Conservation (phyloP, 345 rosid genomes). For the Citrus reticulata region DNA sequence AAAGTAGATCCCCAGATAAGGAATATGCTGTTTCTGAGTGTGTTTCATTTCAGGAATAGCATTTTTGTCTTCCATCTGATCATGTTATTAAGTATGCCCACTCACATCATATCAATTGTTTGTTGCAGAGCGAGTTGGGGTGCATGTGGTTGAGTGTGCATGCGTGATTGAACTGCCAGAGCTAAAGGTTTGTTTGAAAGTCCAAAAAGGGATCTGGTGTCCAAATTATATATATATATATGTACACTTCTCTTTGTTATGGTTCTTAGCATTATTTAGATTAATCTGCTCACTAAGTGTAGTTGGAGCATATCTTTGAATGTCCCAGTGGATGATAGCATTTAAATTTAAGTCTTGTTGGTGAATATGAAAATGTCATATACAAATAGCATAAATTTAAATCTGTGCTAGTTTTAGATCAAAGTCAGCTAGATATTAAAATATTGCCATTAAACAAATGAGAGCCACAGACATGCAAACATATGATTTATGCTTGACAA, state of each 20-base stretch:
- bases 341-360: not conserved
- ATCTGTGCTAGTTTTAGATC: not conserved
- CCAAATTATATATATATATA: not conserved
- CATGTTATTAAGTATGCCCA: conserved; percentile 2
- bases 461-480: not conserved
- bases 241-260: not conserved
- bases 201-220: not conserved
- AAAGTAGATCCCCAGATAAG: not conserved
- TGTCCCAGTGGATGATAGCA: not conserved
- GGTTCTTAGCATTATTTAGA: not conserved
- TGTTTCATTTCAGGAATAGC: not conserved
- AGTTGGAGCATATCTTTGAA: not conserved
- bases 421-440: not conserved
- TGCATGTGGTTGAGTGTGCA: conserved; percentile 84
- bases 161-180: conserved; percentile 88
- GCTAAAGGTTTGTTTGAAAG: conserved; percentile 51
- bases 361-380: not conserved
- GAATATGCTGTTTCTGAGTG: not conserved
- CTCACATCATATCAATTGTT: conserved; percentile 10
- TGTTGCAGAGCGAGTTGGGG: conserved; percentile 89
- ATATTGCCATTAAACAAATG: not conserved
- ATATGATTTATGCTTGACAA: not conserved
- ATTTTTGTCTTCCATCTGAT: not conserved
- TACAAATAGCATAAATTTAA: not conserved
- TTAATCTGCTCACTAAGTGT: not conserved